phyloP scores from a whole-genome alignment of 192 early-diverging fungal species.

The Rhizophagus clarus region DNA sequence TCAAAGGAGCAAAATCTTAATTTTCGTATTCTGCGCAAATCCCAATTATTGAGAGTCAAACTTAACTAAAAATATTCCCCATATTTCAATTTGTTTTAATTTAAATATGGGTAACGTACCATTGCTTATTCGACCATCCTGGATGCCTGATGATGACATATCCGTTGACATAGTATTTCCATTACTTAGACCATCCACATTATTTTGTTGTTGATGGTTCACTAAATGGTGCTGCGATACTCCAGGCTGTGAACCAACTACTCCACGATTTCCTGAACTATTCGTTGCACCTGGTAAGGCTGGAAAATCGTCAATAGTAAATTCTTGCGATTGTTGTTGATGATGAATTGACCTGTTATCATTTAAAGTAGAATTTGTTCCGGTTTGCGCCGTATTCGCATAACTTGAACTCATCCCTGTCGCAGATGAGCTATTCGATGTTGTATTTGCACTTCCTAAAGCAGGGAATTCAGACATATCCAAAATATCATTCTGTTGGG shows the following conservation, averaged over 20 bases:
- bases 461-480: conserved; percentile 51
- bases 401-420: conserved; percentile 34
- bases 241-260: conserved; percentile 38
- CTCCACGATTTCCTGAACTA: conserved; percentile 40
- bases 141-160: background rate
- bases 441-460: conserved; percentile 44
- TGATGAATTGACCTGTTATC: conserved; percentile 20
- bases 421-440: conserved; percentile 33
- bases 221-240: conserved; percentile 41
- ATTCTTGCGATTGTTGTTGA: conserved; percentile 39
- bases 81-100: background rate
- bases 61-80: background rate
- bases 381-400: conserved; percentile 46
- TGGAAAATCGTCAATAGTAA: conserved; percentile 50
- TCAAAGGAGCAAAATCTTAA: conserved; percentile 14
- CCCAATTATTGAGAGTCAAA: conserved; percentile 5
- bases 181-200: conserved; percentile 14
- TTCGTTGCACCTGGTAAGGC: conserved; percentile 47
- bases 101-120: conserved; percentile 16
- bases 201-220: conserved; percentile 36
- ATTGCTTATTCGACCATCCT: conserved; percentile 21
- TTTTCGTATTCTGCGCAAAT: background rate
- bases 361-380: conserved; percentile 32
- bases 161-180: conserved; percentile 9
- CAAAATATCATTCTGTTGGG: conserved; percentile 38